Evolutionary conservation across 2,329 filamentous ascomycete species (phyloP), one percentile per base, ranked within the genome.

Genomic region (Zymoseptoria crescenta): DNA sequence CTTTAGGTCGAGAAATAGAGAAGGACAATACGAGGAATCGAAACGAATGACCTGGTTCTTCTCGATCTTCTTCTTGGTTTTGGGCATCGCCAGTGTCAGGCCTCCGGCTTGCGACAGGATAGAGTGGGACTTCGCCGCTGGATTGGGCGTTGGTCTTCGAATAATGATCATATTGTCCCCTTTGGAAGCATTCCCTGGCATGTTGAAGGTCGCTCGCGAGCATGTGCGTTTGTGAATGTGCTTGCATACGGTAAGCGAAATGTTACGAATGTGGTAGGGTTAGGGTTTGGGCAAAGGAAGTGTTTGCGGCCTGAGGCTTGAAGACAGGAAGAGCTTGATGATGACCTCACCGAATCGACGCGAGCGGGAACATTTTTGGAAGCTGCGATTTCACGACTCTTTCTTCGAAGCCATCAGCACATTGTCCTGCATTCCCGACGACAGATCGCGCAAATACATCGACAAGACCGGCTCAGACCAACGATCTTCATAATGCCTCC

Each of bases 1-100:
- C 55, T 58, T 64, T 3, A 67, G 64, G 53, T 69, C 65, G 13
- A 69, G 60, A 16, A 69, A 60, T 2, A 62, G 56, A 10, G 67
- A 68, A 1, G 41, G 4, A 9, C 67, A 27, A 8, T 41, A 52
- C 8, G 67, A 67, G 2, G 67, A 68, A 57, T 69, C 67, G 55
- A 69, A 69, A 8, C 45, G 41, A 16, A 54, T 20, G n/a, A 16
- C 10, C 10, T 57, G 54, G 48, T 58, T 8, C 56, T 58, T 62
- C 55, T 58, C 49, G 28, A 48, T 52, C 49, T 61, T 60, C 13
- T 50, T 28, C 49, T 53, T 62, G n/a, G 48, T 13, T 28, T 30
- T 27, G n/a, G n/a, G 35, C 6, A 57, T 51, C 2, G 58, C 57
- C 21, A 64, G 56, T 6, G 35, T 19, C 10, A 63, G 13, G 56